Percentiles rank a stretch among this genome's conserved stretches.
Evolutionary conservation across 495 filamentous ascomycete genomes (phyloP).

Genomic region (Beverwykella pulmonaria): DNA sequence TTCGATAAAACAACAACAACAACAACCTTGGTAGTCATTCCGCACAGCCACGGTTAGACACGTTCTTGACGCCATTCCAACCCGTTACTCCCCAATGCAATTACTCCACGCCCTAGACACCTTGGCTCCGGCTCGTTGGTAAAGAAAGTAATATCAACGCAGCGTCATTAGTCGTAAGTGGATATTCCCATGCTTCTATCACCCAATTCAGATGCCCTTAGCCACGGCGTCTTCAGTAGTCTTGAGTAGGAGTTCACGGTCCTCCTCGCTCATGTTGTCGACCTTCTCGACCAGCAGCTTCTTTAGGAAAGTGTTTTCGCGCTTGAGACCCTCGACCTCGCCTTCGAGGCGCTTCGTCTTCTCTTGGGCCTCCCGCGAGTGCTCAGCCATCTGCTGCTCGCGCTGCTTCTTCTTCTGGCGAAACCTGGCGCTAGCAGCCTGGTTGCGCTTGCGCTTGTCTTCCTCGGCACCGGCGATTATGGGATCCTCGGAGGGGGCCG

Average conservation of each 20-base stretch:
- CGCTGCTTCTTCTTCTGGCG: constrained; percentile 36
- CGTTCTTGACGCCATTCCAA: background rate
- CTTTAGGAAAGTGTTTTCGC: constrained; percentile 31
- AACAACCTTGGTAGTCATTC: background rate
- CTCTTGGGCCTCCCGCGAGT: constrained; percentile 19
- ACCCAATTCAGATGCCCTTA: background rate
- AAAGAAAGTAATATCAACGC: background rate
- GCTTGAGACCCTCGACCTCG: constrained; percentile 25
- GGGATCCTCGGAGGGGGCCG: constrained; percentile 28
- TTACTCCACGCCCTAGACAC: background rate
- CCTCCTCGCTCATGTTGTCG: constrained; percentile 31
- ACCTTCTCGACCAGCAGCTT: constrained; percentile 33
- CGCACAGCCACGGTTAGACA: background rate
- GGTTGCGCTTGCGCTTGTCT: constrained; percentile 34
- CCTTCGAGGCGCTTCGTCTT: constrained; percentile 26
- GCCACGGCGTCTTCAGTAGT: background rate
- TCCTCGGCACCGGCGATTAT: constrained; percentile 21
- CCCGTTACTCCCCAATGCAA: background rate
- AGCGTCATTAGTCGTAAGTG: constrained; percentile 1
- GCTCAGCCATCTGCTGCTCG: constrained; percentile 33
- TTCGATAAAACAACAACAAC: constrained; percentile 2
- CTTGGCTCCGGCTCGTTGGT: background rate
- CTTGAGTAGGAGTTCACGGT: constrained; percentile 18
- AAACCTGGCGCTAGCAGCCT: constrained; percentile 31
- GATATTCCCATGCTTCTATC: background rate